Evolutionary conservation across 2,329 filamentous ascomycete genomes (phyloP).

Genomic region (Curvularia lunata): DNA sequence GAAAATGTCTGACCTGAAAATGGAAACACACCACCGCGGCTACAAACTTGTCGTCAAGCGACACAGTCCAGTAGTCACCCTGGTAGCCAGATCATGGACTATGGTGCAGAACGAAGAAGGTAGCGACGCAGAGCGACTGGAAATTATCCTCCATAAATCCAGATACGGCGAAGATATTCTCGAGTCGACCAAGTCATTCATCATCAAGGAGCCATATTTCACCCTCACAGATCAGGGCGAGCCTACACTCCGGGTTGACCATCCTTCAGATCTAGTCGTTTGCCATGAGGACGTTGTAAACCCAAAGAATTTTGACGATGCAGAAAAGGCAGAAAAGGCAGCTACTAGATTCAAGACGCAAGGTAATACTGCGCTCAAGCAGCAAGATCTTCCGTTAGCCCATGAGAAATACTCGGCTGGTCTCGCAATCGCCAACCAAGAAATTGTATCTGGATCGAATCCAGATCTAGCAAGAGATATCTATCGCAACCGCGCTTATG

Average conservation of each 20-base stretch:
- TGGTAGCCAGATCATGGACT: slow-evolving; percentile 43
- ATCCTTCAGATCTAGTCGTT: slow-evolving; percentile 58
- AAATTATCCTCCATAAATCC: slow-evolving; percentile 35
- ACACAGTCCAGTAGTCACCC: slow-evolving; percentile 37
- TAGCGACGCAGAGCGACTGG: slow-evolving; percentile 43
- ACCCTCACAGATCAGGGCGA: slow-evolving; percentile 51
- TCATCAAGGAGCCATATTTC: slow-evolving; percentile 64
- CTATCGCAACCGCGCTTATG: slow-evolving; percentile 44
- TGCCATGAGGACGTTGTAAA: slow-evolving; percentile 34
- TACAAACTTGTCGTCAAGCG: slow-evolving; percentile 45
- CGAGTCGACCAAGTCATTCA: slow-evolving; percentile 41
- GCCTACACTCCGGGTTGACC: slow-evolving; percentile 60
- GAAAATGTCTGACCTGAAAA: slow-evolving; percentile 44
- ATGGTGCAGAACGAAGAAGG: slow-evolving; percentile 47
- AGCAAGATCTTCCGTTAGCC: slow-evolving; percentile 49
- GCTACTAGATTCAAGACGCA: slow-evolving; percentile 43
- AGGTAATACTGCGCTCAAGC: slow-evolving; percentile 41
- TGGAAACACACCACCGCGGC: slow-evolving; percentile 53
- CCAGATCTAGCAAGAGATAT: slow-evolving; percentile 40
- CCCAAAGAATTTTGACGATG: slow-evolving; percentile 39
- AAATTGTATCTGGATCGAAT: slow-evolving; percentile 20
- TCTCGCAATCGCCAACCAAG: slow-evolving; percentile 30
- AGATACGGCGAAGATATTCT: slow-evolving; percentile 46
- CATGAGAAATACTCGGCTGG: slow-evolving; percentile 44
- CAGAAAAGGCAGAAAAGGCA: slow-evolving; percentile 39